phyloP scores from a whole-genome alignment of 2,329 filamentous ascomycete genomes.

The Endoconidiophora polonica region DNA sequence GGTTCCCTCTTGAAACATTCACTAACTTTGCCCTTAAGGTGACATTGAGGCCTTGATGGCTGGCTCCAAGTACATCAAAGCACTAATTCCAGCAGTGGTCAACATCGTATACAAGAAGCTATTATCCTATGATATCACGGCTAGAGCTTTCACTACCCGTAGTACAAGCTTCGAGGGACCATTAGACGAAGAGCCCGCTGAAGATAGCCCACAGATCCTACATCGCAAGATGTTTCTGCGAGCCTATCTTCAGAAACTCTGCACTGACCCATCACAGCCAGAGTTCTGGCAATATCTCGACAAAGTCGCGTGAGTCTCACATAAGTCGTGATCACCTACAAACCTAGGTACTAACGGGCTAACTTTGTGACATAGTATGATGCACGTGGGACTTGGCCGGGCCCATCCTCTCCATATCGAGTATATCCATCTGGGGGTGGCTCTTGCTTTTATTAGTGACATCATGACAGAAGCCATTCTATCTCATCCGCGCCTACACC shows the following conservation, averaged over 20 bases:
- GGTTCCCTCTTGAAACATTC: not conserved
- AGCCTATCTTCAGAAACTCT: conserved; percentile 60
- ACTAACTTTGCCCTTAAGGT: conserved; percentile 20
- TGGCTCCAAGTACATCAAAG: conserved; percentile 61
- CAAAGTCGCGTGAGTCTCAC: conserved; percentile 50
- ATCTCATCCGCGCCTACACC: conserved; percentile 48
- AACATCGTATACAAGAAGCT: conserved; percentile 77
- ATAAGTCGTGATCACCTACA: not conserved
- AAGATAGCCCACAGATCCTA: conserved; percentile 57
- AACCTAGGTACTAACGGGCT: not conserved
- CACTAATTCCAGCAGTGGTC: conserved; percentile 68
- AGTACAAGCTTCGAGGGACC: conserved; percentile 50
- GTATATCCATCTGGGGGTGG: conserved; percentile 61
- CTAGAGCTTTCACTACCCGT: conserved; percentile 52
- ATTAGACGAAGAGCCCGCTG: conserved; percentile 43
- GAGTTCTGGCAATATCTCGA: conserved; percentile 74
- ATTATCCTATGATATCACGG: conserved; percentile 66
- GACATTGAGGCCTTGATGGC: conserved; percentile 55
- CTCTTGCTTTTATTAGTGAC: conserved; percentile 61
- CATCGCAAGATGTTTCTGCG: conserved; percentile 63
- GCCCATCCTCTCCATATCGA: conserved; percentile 60
- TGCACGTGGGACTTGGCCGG: conserved; percentile 64
- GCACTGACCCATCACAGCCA: conserved; percentile 56
- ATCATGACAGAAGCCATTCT: conserved; percentile 62
- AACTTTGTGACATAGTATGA: conserved; percentile 33